Percentiles rank a stretch among this genome's conserved stretches.
Evolutionary conservation across 306 rosid species (phyloP).

Genomic region (Inga oerstediana): DNA sequence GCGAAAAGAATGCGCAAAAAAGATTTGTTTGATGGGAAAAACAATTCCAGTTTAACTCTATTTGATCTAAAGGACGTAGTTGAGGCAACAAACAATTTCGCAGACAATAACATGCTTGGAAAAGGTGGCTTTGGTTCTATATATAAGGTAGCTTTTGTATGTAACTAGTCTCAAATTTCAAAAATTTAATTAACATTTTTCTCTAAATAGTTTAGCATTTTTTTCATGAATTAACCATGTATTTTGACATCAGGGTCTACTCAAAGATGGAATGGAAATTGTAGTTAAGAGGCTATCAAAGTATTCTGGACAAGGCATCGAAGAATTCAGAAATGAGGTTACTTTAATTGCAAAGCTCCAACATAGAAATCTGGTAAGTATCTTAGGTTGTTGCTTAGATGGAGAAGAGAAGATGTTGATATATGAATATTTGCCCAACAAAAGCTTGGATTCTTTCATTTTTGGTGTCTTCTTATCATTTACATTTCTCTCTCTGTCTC

Average conservation of each 20-base stretch:
- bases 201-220: too few relatives aligned
- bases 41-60: slow-evolving; percentile 40
- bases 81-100: slow-evolving; percentile 54
- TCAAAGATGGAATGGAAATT: slow-evolving; percentile 25
- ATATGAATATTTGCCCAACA: slow-evolving; percentile 70
- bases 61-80: slow-evolving; percentile 42
- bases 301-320: not conserved
- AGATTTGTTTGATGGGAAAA: slow-evolving; percentile 25
- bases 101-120: not conserved
- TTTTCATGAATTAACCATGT: not conserved
- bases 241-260: slow-evolving; percentile 35
- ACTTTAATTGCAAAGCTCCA: not conserved
- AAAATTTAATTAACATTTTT: not conserved
- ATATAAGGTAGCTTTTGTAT: not conserved
- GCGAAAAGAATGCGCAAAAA: not conserved
- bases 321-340: not conserved
- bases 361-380: not conserved
- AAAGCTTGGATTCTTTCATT: slow-evolving; percentile 55
- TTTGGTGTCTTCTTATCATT: slow-evolving; percentile 39
- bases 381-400: slow-evolving; percentile 29
- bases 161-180: not conserved
- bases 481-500: not conserved
- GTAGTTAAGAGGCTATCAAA: not conserved
- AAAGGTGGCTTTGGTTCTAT: not conserved
- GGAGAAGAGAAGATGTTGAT: slow-evolving; percentile 61